phyloP scores from a whole-genome alignment of 164 flowering plant genomes.

The Macadamia integrifolia region DNA sequence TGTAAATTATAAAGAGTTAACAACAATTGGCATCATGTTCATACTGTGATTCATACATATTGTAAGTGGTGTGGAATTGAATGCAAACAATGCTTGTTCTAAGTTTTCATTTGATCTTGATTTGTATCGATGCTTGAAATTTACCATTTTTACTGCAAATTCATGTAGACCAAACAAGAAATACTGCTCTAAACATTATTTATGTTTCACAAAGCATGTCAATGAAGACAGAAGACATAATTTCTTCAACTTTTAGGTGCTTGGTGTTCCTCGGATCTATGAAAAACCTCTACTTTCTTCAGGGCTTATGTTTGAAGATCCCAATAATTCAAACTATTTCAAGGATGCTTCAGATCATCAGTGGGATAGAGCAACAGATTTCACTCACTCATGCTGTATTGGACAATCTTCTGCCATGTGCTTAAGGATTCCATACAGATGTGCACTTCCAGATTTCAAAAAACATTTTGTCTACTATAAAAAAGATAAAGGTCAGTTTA shows the following conservation, averaged over 20 bases:
- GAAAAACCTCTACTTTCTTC: conserved; percentile 26
- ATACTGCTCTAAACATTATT: neutral
- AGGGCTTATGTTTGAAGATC: conserved; percentile 14
- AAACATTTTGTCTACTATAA: conserved; percentile 39
- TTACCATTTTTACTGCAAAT: neutral
- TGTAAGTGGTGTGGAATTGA: too few species aligned
- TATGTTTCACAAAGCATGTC: too few species aligned
- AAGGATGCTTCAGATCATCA: conserved; percentile 44
- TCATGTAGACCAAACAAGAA: neutral
- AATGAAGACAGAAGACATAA: neutral
- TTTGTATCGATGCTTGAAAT: too few species aligned
- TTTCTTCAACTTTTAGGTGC: conserved; percentile 32
- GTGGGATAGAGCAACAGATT: conserved; percentile 71
- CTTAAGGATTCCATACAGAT: conserved; percentile 46
- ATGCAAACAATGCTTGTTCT: too few species aligned
- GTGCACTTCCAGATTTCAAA: conserved; percentile 41
- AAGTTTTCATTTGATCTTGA: too few species aligned
- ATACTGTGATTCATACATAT: too few species aligned
- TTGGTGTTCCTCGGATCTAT: conserved; percentile 66
- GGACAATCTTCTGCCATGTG: conserved; percentile 87
- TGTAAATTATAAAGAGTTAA: too few species aligned
- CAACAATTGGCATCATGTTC: too few species aligned
- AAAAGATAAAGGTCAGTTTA: conserved; percentile 35
- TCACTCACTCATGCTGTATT: conserved; percentile 47
- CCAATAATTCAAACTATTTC: conserved; percentile 40